Base-by-base conservation (phyloP, 1,284 basidiomycete genomes). In the Cryptococcus maquisensis region DNA sequence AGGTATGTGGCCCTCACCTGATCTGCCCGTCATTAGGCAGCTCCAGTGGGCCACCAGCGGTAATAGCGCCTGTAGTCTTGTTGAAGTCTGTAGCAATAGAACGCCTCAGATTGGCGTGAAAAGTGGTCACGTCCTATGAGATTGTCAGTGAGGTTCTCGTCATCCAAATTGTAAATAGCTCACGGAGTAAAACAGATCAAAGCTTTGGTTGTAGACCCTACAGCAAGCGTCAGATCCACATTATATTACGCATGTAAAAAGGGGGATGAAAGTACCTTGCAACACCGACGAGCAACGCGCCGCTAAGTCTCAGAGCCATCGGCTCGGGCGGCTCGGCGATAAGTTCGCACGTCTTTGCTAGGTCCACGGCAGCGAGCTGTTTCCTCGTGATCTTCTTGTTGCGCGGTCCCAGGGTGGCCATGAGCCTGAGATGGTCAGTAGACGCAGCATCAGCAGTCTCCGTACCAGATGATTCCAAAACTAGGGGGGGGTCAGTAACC, bases 281-380 rank as follows among this genome's bases (percentile, higher is more conserved):
- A 20, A 87, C 90, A 6, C 90, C 90, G 52, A 92, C 85, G 79
- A 94, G 85, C 36, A 94, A 75, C 67, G 89, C 89, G 56, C 88
- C 90, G 12, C 89, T 90, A 52, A 93, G 78, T 45, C 90, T 81
- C 51, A 94, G 77, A 1, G 90, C 89, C 41, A 94, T 80, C 38
- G 90, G 90, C 64, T 93, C 90, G n/a, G 81, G 76, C 7, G 90
- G 90, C 62, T 86, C 80, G 35, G 83, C 82, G 52, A 94, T 91
- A 44, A 90, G 80, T 42, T 80, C 82, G 68, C 90, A 94, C 67
- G 92, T 74, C 67, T 86, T 82, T 38, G 83, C 72, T 38, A 94
- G 90, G 72, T 93, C 86, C 40, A 89, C 87, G 15, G 83, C 84
- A 59, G 88, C 78, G 23, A 93, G 86, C 50, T 86, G 87, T 59